A percentile compares a stretch with the other conserved stretches of the same genome.
phyloP scores from a whole-genome alignment of 495 filamentous ascomycete genomes.

The Tuber magnatum region DNA sequence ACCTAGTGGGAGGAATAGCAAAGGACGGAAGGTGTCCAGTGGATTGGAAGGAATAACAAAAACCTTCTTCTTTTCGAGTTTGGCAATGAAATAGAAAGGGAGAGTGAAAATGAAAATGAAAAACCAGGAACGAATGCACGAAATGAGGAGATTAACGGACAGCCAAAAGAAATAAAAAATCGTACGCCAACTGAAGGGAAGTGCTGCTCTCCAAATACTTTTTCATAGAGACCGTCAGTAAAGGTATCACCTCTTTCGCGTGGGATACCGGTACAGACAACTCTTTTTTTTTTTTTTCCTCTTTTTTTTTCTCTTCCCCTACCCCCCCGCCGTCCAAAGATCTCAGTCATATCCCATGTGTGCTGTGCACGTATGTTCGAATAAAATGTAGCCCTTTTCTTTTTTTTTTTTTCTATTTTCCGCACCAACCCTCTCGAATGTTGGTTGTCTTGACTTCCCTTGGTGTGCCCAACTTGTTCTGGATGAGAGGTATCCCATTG shows the following conservation, averaged over 20 bases:
- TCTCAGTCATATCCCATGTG: constrained; percentile 2
- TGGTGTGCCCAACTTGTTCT: constrained; percentile 19
- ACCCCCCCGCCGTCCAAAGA: neutral
- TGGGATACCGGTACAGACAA: neutral
- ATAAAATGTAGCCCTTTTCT: neutral
- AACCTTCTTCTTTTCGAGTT: neutral
- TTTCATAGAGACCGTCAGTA: neutral
- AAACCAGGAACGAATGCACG: neutral
- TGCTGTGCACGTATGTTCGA: neutral
- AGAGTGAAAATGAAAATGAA: neutral
- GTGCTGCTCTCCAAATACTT: neutral
- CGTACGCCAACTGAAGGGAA: neutral
- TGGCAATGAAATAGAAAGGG: neutral
- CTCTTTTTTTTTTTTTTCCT: neutral
- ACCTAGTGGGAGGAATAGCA: neutral
- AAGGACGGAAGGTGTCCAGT: neutral
- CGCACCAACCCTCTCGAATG: constrained; percentile 19
- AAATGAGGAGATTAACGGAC: neutral
- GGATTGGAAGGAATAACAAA: constrained; percentile 1
- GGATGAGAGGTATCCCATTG: constrained; percentile 19
- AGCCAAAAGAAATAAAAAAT: neutral
- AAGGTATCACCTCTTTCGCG: neutral
- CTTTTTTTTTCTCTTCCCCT: neutral
- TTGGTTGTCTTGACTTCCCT: constrained; percentile 32
- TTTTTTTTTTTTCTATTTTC: constrained; percentile 27